Percentiles rank a stretch among this genome's conserved stretches.
These are phyloP conservation scores for Zelopaecilomyces penicillatus DNA, from an alignment of 2,329 filamentous ascomycete genomes.

Conservation along the genomic window DNA sequence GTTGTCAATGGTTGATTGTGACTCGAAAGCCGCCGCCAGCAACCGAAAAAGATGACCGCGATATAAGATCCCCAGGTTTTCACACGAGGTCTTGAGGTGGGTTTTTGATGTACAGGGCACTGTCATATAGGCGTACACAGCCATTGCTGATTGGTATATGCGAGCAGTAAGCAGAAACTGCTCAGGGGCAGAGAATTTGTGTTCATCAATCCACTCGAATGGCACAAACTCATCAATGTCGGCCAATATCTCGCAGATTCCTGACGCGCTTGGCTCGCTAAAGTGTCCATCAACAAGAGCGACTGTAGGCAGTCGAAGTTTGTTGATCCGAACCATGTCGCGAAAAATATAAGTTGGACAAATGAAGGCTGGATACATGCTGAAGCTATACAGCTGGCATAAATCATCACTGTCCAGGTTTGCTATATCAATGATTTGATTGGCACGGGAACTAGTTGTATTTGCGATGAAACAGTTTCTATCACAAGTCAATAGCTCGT, in stretches of 20 bases:
- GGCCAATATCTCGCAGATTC: not conserved
- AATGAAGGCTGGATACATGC: conserved; percentile 7
- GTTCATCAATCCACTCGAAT: conserved; percentile 1
- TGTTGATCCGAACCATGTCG: conserved; percentile 8
- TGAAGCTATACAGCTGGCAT: conserved; percentile 1
- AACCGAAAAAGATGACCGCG: conserved; percentile 1
- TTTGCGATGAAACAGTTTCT: conserved; percentile 2
- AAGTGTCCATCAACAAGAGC: not conserved
- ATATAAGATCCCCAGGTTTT: not conserved
- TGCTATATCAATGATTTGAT: conserved; percentile 1
- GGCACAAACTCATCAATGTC: conserved; percentile 5
- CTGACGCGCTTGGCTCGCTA: not conserved
- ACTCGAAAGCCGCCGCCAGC: not conserved
- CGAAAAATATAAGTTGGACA: conserved; percentile 6
- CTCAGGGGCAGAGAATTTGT: not conserved
- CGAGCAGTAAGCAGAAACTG: not conserved
- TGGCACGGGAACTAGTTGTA: not conserved
- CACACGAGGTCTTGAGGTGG: not conserved
- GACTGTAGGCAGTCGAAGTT: conserved; percentile 1
- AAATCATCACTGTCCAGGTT: not conserved
- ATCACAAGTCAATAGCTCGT: not conserved
- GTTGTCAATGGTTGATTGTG: not conserved
- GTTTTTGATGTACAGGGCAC: not conserved
- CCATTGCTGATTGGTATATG: conserved; percentile 4
- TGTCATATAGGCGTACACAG: not conserved